phyloP scores from a whole-genome alignment of 2,329 filamentous ascomycete species.

The Ophiocordyceps robertsii region DNA sequence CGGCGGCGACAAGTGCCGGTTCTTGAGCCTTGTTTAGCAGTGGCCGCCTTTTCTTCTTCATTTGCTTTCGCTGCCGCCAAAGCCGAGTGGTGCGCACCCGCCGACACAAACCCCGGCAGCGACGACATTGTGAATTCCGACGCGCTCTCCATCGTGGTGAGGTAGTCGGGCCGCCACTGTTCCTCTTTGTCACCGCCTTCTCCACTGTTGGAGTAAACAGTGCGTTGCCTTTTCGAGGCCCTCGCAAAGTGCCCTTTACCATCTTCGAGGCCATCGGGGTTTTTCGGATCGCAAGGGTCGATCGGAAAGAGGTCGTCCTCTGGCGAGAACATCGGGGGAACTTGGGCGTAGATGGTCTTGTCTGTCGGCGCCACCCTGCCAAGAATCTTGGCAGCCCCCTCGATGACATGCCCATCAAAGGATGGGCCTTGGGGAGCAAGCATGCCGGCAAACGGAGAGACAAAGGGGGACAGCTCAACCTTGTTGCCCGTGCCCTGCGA shows the following conservation, averaged over 20 bases:
- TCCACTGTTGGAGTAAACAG: conserved; percentile 5
- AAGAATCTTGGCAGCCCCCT: conserved; percentile 59
- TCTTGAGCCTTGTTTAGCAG: conserved; percentile 7
- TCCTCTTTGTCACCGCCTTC: conserved; percentile 10
- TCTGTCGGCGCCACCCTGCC: conserved; percentile 45
- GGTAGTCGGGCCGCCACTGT: conserved; percentile 29
- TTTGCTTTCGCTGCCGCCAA: conserved; percentile 12
- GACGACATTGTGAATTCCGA: conserved; percentile 45
- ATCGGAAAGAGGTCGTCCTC: conserved; percentile 59
- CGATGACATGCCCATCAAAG: conserved; percentile 48
- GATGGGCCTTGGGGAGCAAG: conserved; percentile 54
- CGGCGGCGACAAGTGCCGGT: conserved; percentile 18
- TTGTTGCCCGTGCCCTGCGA: conserved; percentile 43
- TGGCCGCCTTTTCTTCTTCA: conserved; percentile 5
- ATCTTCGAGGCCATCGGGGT: conserved; percentile 8
- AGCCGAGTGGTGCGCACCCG: conserved; percentile 36
- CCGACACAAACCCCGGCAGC: conserved; percentile 48
- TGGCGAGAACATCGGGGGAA: conserved; percentile 38
- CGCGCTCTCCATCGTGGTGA: conserved; percentile 49
- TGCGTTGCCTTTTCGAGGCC: conserved; percentile 17
- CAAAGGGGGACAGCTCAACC: conserved; percentile 58
- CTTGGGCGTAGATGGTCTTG: conserved; percentile 35
- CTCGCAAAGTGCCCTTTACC: conserved; percentile 7
- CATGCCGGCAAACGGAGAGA: conserved; percentile 34
- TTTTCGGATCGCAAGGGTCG: conserved; percentile 37